Percentiles rank a stretch among this genome's conserved stretches.
phyloP scores from a whole-genome alignment of 2,329 filamentous ascomycete genomes.

The Acrocalymma vagum region DNA sequence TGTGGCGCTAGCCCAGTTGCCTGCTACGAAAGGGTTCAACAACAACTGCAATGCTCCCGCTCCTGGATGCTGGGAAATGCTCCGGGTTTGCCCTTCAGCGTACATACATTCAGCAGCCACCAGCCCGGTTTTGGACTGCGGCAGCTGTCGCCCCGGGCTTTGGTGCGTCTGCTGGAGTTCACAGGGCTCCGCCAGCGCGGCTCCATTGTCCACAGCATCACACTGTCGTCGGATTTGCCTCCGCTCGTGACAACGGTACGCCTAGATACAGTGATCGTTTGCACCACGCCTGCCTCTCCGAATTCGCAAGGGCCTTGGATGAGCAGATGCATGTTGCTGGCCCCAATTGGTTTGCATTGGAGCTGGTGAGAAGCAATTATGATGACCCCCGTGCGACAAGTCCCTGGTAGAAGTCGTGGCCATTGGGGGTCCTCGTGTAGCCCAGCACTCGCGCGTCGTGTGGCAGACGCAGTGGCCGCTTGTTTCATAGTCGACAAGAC shows the following conservation, averaged over 20 bases:
- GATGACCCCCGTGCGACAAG: constrained; percentile 39
- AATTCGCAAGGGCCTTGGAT: constrained; percentile 28
- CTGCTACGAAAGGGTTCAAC: constrained; percentile 24
- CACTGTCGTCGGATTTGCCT: constrained; percentile 33
- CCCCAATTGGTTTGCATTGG: constrained; percentile 24
- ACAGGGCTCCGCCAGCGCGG: constrained; percentile 35
- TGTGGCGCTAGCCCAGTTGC: constrained; percentile 33
- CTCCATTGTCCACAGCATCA: constrained; percentile 34
- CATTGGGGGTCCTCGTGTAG: constrained; percentile 13
- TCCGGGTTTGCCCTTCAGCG: constrained; percentile 28
- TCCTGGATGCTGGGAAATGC: constrained; percentile 37
- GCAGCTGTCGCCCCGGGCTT: constrained; percentile 41
- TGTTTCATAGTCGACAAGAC: constrained; percentile 28
- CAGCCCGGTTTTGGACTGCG: constrained; percentile 42
- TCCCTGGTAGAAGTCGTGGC: constrained; percentile 30
- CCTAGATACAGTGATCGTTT: constrained; percentile 19
- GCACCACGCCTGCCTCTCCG: constrained; percentile 27
- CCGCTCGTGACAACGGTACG: constrained; percentile 18
- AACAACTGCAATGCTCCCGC: constrained; percentile 28
- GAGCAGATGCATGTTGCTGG: constrained; percentile 12
- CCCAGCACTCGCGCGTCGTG: constrained; percentile 22
- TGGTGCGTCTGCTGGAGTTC: constrained; percentile 32
- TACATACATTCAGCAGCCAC: constrained; percentile 34
- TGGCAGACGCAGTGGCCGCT: constrained; percentile 26
- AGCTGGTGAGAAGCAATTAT: constrained; percentile 29